Base-by-base conservation (phyloP, 208 protist species). In the Trypanosoma cruzi region DNA sequence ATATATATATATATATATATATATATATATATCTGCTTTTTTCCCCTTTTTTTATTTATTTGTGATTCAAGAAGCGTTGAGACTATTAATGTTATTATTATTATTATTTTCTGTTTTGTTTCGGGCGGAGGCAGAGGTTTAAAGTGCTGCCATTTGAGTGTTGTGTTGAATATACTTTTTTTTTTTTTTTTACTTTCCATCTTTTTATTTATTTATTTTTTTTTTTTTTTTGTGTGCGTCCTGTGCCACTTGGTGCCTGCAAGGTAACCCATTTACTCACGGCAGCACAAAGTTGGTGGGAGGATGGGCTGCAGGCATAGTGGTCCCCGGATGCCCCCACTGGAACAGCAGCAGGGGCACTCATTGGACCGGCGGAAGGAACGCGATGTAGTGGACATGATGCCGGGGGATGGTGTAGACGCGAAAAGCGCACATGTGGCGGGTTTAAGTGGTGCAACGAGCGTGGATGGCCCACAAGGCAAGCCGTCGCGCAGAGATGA, bases 231-330 rank as follows among this genome's bases (percentile, higher is more conserved):
- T 62, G 2, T 36, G 0, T 29, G 5, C 36, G 4, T 22, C n/a
- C 24, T 48, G 29, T 20, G 4, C 20, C 32, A 24, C 2, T 48
- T 50, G 2, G 2, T 29, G 28, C 34, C 11, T 64, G 36, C 0
- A 4, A n/a, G 22, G 24, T 18, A 36, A n/a, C 1, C 28, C 26
- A 13, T 20, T 44, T 1, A 4, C n/a, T 42, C 5, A 36, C 4
- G 7, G 20, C 55, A 37, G 26, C 42, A 40, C 10, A 44, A 52
- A 36, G 29, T 42, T 20, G 59, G 26, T 6, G 16, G 13, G 13
- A 31, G 7, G 20, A 81, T 79, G 78, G 77, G 77, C 34, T 79
- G 72, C 26, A 34, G 57, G 28, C 77, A 82, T 31, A 82, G 77
- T 63, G 54, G 63, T 13, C 18, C 75, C 1, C 76, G 76, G 7